A percentile compares a stretch with the other conserved stretches of the same genome.
Evolutionary conservation across 495 filamentous ascomycete species (phyloP).

Genomic region (Aspergillus affinis): DNA sequence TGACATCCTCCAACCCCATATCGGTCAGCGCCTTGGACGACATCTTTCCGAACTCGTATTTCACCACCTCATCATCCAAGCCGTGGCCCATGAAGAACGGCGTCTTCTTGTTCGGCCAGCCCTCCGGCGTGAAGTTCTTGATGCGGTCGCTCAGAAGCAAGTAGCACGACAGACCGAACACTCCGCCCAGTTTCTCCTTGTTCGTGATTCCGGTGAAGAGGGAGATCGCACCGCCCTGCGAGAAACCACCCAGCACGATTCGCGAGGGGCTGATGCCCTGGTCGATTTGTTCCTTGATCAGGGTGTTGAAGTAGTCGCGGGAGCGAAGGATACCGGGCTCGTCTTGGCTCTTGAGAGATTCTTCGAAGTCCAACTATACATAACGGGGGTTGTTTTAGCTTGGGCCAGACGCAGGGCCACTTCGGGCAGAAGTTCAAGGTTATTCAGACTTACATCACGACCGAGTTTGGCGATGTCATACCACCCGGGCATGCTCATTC

Average conservation of each 20-base stretch:
- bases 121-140: slow-evolving; percentile 59
- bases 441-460: slow-evolving; percentile 37
- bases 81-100: slow-evolving; percentile 90
- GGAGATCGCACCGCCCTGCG: slow-evolving; percentile 61
- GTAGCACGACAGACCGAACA: slow-evolving; percentile 84
- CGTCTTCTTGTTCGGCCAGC: slow-evolving; percentile 72
- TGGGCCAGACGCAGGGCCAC: background rate
- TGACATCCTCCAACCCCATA: slow-evolving; percentile 64
- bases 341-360: slow-evolving; percentile 60
- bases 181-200: slow-evolving; percentile 75
- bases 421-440: background rate
- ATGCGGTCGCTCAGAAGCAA: slow-evolving; percentile 73
- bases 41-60: slow-evolving; percentile 61
- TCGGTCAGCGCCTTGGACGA: slow-evolving; percentile 63
- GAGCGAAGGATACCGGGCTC: slow-evolving; percentile 75
- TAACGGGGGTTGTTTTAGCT: background rate
- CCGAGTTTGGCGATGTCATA: slow-evolving; percentile 75
- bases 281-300: slow-evolving; percentile 81
- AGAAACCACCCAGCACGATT: slow-evolving; percentile 77
- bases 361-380: slow-evolving; percentile 45
- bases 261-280: slow-evolving; percentile 78
- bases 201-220: slow-evolving; percentile 69
- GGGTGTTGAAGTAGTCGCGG: slow-evolving; percentile 69
- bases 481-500: slow-evolving; percentile 88
- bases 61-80: slow-evolving; percentile 68